These are phyloP conservation scores for Solanum hybrid DNA, from an alignment of 305 asterid genomes.

Conservation along the genomic window DNA sequence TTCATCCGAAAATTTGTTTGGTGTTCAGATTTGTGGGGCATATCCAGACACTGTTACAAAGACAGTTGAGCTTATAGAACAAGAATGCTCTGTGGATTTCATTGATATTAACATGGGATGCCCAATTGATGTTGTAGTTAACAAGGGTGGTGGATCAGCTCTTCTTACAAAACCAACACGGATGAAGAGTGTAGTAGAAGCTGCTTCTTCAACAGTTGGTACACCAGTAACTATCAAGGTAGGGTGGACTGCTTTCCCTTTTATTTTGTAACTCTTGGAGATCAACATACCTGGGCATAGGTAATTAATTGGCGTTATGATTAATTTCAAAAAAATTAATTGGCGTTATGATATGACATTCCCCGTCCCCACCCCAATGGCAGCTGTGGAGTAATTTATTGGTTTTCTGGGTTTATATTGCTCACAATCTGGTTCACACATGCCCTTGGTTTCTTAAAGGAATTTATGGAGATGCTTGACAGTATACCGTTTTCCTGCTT, in stretches of 20 bases:
- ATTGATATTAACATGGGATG: conserved; percentile 96
- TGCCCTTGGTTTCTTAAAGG: background rate
- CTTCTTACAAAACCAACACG: conserved; percentile 76
- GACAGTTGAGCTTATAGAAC: conserved; percentile 86
- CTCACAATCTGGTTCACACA: background rate
- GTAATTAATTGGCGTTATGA: background rate
- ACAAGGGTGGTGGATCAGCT: conserved; percentile 92
- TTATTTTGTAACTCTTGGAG: background rate
- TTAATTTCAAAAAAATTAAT: background rate
- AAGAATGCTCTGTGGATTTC: conserved; percentile 79
- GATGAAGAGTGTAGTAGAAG: conserved; percentile 75
- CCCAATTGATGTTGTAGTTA: conserved; percentile 82
- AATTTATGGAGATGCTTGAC: background rate
- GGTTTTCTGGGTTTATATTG: background rate
- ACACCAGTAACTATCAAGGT: conserved; percentile 81
- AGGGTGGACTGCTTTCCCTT: background rate
- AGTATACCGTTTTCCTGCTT: conserved; percentile 12
- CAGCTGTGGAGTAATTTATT: background rate
- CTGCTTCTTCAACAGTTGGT: conserved; percentile 56
- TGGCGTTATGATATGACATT: background rate
- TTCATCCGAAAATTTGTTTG: conserved; percentile 76
- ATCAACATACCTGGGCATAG: background rate
- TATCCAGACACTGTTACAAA: conserved; percentile 85
- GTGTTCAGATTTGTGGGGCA: conserved; percentile 93
- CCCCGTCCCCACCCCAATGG: background rate